Base-by-base conservation (phyloP, 1,284 basidiomycete species). In the Puccinia hordei region DNA sequence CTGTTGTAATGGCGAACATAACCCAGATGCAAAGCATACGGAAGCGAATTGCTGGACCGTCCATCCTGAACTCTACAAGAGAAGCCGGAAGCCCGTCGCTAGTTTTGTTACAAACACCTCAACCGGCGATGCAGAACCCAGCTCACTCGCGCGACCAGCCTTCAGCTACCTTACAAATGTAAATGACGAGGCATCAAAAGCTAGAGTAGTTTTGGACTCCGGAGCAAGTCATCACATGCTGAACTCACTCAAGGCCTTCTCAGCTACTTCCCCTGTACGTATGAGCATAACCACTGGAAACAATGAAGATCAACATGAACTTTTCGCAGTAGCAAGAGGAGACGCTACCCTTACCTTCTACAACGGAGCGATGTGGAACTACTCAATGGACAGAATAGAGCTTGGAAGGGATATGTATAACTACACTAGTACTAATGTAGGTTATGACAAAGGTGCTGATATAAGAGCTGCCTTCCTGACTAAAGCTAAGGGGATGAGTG, bases 111-210 rank as follows among this genome's bases (percentile, higher is more conserved):
- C 12, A 4, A 41, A 4, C 4, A 41, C 38, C 38, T 4, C 12
- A 4, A 6, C 38, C 12, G 38, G 12, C 12, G n/a, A n/a, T n/a
- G n/a, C n/a, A n/a, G 27, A 1, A n/a, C 12, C 65, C 3, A 33
- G 27, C 1, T 19, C 46, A 10, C 4, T 41, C 38, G 12, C 9
- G 22, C 3, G 33, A 6, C 69, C 69, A 2, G 13, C 27, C 3
- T 72, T 68, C 24, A 27, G 22, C 17, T 72, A 51, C 69, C 17
- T 24, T 27, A 72, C 69, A 17, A 27, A n/a, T n/a, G n/a, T 27
- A 6, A 12, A 4, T 17, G 5, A 30, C 4, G 3, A 19, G 5
- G 2, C 38, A 24, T 8, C 13, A 41, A n/a, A n/a, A n/a, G 9
- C 22, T n/a, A n/a, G n/a, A n/a, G 17, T 19, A 2, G 27, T 72